Conservation (phyloP, 163 green algal genomes). For the Scenedesmus sp. region DNA sequence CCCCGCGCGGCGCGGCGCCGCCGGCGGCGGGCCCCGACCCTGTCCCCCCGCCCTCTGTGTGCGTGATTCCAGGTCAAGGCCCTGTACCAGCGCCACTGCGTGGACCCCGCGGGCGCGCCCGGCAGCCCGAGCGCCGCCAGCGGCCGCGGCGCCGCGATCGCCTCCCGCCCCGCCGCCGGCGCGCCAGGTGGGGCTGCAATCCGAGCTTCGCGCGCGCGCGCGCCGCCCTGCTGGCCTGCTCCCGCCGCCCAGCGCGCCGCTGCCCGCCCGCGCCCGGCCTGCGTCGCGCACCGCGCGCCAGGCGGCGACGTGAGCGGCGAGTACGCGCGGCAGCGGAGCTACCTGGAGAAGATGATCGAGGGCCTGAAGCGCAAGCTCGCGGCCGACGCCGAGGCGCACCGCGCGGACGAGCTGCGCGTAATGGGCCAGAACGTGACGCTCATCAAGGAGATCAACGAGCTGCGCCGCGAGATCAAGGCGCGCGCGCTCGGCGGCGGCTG, state of each 20-base stretch:
- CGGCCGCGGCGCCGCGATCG: background rate
- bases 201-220: too few species aligned
- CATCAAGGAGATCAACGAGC: constrained; percentile 91
- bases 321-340: constrained; percentile 53
- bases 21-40: too few species aligned
- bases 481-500: background rate
- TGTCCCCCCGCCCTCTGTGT: too few species aligned
- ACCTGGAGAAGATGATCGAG: constrained; percentile 88
- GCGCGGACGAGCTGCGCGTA: constrained; percentile 44
- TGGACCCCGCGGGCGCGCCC: constrained; percentile 50
- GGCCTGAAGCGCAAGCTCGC: constrained; percentile 81
- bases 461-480: constrained; percentile 79
- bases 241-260: too few species aligned
- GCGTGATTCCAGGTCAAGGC: constrained; percentile 70
- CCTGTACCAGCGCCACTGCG: constrained; percentile 83
- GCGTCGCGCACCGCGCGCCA: background rate
- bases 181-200: too few species aligned
- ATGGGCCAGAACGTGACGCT: constrained; percentile 86
- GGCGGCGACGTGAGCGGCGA: constrained; percentile 19
- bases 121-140: constrained; percentile 23
- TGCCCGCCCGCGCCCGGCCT: too few species aligned
- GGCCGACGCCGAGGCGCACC: constrained; percentile 71
- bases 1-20: background rate
- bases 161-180: background rate
- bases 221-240: too few species aligned